Base-by-base conservation (phyloP, 2,329 filamentous ascomycete species). In the Venturia nashicola region DNA sequence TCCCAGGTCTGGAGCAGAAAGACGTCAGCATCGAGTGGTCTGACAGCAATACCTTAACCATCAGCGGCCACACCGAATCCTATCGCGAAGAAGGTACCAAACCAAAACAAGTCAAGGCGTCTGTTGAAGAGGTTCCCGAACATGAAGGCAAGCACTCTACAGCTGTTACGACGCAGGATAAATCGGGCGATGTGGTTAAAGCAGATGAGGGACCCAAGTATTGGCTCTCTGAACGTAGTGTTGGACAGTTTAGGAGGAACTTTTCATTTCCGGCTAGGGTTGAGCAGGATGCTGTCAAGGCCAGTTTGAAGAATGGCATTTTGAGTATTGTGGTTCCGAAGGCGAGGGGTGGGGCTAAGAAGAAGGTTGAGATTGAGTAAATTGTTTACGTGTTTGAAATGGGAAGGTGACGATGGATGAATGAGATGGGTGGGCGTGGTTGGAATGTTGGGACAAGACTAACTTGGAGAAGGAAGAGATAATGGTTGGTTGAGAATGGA, bases 1-100 rank as follows among this genome's bases (percentile, higher is more conserved):
- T 93, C 6, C 86, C 89, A 0, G 90, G 90, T 64, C 79, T 91
- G 68, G 82, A 83, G 67, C 88, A 90, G 76, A 85, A 89, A 69
- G 80, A 91, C 70, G 78, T 93, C 71, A 79, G 82, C 72, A 88
- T 93, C 72, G 89, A 93, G 71, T 93, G 92, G 80, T 86, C 84
- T 65, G 89, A 92, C 72, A 79, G 82, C 51, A 86, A 89, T 76
- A 91, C 88, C 16, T 77, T 93, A 54, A 81, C 84, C 67, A 80
- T 93, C 72, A 84, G 83, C 65, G 90, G 90, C 71, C 84, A 80
- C 67, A 81, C 85, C 65, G 88, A 91, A 76, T 83, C 85, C 68
- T 77, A 77, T 68, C 82, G 84, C 75, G 82, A 83, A 65, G 44
- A 62, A 42, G 46, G 43, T 42, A 54, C 40, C 5, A 32, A 32